Conservation (phyloP, 352 stramenopile species). For the Globisporangium emineosum region DNA sequence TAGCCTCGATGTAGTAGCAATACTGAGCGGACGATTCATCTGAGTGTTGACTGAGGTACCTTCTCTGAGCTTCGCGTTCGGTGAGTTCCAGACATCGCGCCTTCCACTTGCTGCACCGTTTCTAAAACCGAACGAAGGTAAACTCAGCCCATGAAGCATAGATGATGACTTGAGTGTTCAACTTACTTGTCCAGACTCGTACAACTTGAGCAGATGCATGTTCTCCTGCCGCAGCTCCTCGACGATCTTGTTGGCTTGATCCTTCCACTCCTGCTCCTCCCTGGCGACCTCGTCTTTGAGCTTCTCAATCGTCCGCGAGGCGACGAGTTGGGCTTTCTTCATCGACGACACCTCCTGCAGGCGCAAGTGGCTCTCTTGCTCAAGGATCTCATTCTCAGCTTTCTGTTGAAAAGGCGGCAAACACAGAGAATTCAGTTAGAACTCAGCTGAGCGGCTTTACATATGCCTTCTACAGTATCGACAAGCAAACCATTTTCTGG, state of each 20-base stretch:
- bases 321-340: conserved; percentile 62
- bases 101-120: conserved; percentile 75
- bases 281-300: conserved; percentile 44
- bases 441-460: too few species aligned
- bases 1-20: too few species aligned
- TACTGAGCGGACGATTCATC: too few species aligned
- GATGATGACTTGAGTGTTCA: background rate
- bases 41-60: conserved; percentile 16
- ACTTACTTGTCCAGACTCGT: conserved; percentile 49
- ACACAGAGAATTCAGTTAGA: background rate
- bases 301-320: conserved; percentile 56
- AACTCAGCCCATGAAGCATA: background rate
- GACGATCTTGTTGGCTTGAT: conserved; percentile 42
- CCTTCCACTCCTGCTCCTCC: conserved; percentile 56
- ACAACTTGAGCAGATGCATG: conserved; percentile 44
- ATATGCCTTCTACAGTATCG: too few species aligned
- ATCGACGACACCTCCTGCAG: conserved; percentile 55
- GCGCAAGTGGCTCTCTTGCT: conserved; percentile 62
- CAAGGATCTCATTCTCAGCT: conserved; percentile 74
- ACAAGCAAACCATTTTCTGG: conserved; percentile 62
- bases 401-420: conserved; percentile 30
- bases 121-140: conserved; percentile 25
- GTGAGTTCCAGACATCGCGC: conserved; percentile 46
- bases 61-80: conserved; percentile 35
- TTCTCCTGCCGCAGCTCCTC: conserved; percentile 68